Conservation (phyloP, 495 filamentous ascomycete species). For the Penicillium alfredii region DNA sequence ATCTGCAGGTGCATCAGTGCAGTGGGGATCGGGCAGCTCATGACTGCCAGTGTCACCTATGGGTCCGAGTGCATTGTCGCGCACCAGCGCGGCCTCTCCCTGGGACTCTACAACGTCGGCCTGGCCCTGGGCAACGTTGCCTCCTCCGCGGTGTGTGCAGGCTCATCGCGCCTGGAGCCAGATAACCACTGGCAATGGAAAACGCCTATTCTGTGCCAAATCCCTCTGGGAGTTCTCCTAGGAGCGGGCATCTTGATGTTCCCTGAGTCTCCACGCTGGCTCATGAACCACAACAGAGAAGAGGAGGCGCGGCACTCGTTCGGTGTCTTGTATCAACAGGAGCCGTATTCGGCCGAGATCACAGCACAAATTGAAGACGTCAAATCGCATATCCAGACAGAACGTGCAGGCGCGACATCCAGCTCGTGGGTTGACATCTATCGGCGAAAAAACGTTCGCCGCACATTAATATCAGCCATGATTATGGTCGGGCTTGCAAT, state of each 20-base stretch:
- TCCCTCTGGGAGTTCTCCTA: constrained; percentile 22
- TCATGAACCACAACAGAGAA: constrained; percentile 17
- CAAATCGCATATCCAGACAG: constrained; percentile 18
- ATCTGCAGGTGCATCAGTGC: constrained; percentile 27
- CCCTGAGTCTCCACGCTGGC: constrained; percentile 29
- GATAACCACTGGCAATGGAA: constrained; percentile 29
- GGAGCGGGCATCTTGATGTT: constrained; percentile 26
- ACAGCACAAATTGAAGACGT: constrained; percentile 21
- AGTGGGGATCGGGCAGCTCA: constrained; percentile 21
- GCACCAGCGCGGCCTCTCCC: constrained; percentile 19
- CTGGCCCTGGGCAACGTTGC: constrained; percentile 23
- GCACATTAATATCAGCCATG: constrained; percentile 18
- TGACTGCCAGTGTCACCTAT: constrained; percentile 16
- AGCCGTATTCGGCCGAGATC: constrained; percentile 15
- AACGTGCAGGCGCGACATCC: constrained; percentile 5
- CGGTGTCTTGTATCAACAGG: constrained; percentile 15
- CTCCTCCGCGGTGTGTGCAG: constrained; percentile 22
- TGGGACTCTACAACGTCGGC: constrained; percentile 26
- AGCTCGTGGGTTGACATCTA: constrained; percentile 22
- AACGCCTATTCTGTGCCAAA: constrained; percentile 26
- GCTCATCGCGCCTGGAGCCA: constrained; percentile 16
- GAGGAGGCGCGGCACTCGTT: constrained; percentile 22
- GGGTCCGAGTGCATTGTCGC: constrained; percentile 28
- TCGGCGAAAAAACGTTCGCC: constrained; percentile 13
- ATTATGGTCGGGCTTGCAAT: constrained; percentile 24